Percentiles rank a stretch among this genome's conserved stretches.
Evolutionary conservation across 306 rosid genomes (phyloP).

Genomic region (Fragaria iinumae): DNA sequence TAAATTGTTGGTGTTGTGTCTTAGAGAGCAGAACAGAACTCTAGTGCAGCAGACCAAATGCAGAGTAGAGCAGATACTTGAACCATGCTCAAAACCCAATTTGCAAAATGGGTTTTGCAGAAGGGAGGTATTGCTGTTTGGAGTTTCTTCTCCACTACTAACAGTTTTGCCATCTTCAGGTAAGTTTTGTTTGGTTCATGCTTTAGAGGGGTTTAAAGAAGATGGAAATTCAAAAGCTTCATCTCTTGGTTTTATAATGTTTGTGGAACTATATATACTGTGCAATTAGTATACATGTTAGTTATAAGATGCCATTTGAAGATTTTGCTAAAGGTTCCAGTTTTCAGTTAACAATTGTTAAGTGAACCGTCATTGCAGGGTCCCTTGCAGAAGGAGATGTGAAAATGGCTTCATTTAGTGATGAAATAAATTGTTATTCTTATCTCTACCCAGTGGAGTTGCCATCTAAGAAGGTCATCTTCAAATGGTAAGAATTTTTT

Average conservation of each 20-base stretch:
- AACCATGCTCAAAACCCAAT: constrained; percentile 38
- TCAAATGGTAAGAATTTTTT: constrained; percentile 68
- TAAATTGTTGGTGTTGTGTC: background rate
- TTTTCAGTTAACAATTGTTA: background rate
- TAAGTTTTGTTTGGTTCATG: constrained; percentile 20
- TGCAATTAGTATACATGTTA: background rate
- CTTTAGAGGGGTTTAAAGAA: background rate
- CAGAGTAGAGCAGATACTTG: constrained; percentile 23
- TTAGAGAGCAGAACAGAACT: constrained; percentile 37
- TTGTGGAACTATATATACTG: background rate
- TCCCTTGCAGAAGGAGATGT: constrained; percentile 64
- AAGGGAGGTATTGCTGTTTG: constrained; percentile 63
- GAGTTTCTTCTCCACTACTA: constrained; percentile 52
- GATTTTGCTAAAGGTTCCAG: background rate
- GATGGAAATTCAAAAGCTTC: background rate
- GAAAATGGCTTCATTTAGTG: constrained; percentile 58
- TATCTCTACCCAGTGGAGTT: constrained; percentile 71
- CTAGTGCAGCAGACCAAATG: constrained; percentile 32
- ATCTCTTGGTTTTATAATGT: background rate
- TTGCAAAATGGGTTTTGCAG: constrained; percentile 43
- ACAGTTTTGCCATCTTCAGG: constrained; percentile 46
- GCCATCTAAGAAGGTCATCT: constrained; percentile 60
- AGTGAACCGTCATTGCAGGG: constrained; percentile 41
- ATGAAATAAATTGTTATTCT: constrained; percentile 78
- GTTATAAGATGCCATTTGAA: background rate